Evolutionary conservation across 805 yeast species (phyloP).

Genomic region (Candida krabiensis): DNA sequence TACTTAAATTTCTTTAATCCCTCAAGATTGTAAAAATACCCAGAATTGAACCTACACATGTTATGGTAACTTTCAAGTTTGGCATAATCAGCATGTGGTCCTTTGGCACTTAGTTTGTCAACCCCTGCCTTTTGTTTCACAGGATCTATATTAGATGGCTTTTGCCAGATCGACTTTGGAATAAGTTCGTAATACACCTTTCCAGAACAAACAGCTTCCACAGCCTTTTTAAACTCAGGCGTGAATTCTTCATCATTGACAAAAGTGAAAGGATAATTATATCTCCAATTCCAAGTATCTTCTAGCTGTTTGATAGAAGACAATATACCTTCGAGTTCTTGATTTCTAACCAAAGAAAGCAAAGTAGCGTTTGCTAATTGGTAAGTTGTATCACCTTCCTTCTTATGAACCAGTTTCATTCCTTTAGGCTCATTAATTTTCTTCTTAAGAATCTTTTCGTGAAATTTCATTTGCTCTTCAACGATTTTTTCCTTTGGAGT

Average conservation of each 20-base stretch:
- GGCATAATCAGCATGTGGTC: constrained; percentile 77
- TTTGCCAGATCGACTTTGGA: constrained; percentile 52
- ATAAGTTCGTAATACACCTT: constrained; percentile 30
- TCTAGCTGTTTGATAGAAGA: constrained; percentile 60
- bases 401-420: constrained; percentile 27
- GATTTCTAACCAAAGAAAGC: constrained; percentile 66
- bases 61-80: constrained; percentile 75
- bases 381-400: constrained; percentile 16
- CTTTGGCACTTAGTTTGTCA: constrained; percentile 33
- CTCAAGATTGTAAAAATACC: constrained; percentile 76
- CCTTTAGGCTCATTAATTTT: constrained; percentile 48
- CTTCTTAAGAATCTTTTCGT: constrained; percentile 35
- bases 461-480: constrained; percentile 36
- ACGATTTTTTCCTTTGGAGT: constrained; percentile 31
- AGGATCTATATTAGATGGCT: constrained; percentile 56
- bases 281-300: constrained; percentile 59
- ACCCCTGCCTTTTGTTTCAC: constrained; percentile 23
- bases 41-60: constrained; percentile 88
- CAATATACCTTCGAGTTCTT: constrained; percentile 50
- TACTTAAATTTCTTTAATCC: constrained; percentile 69
- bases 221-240: constrained; percentile 50
- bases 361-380: constrained; percentile 65
- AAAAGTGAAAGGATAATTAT: constrained; percentile 72
- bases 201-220: constrained; percentile 37
- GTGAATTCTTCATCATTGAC: constrained; percentile 71